Conservation (phyloP, 371 early-diverging fungal genomes). For the Lichtheimia ornata region DNA sequence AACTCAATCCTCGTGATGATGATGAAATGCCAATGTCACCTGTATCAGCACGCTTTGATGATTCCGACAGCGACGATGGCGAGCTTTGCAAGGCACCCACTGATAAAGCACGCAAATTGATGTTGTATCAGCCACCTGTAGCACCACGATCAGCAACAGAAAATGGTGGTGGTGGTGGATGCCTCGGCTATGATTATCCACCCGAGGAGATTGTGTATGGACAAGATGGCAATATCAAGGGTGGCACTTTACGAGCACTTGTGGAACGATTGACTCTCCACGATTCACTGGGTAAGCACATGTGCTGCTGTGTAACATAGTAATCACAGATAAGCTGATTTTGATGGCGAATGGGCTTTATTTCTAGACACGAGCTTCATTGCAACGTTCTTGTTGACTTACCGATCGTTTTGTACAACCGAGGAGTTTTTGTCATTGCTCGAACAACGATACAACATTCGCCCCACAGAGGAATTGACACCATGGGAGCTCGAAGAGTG, state of each 20-base stretch:
- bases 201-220: conserved; percentile 75
- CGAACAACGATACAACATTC: conserved; percentile 71
- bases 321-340: neutral
- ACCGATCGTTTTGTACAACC: conserved; percentile 80
- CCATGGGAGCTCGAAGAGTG: conserved; percentile 70
- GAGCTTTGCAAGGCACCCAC: neutral
- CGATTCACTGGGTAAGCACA: conserved; percentile 52
- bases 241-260: conserved; percentile 82
- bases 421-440: conserved; percentile 72
- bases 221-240: conserved; percentile 79
- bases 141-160: neutral
- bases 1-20: neutral
- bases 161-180: conserved; percentile 3
- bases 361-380: conserved; percentile 70
- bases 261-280: conserved; percentile 88
- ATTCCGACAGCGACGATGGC: conserved; percentile 2
- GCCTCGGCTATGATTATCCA: conserved; percentile 69
- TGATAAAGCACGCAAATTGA: neutral
- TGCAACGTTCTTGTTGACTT: conserved; percentile 84
- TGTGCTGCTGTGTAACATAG: conserved; percentile 1
- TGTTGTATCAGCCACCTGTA: neutral
- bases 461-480: conserved; percentile 68
- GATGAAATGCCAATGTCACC: conserved; percentile 8
- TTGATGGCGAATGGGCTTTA: neutral
- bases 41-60: neutral